Percentiles rank a stretch among this genome's conserved stretches.
These are phyloP conservation scores for Kluyveromyces dobzhanskii DNA, from an alignment of 805 yeast species.

Conservation along the genomic window DNA sequence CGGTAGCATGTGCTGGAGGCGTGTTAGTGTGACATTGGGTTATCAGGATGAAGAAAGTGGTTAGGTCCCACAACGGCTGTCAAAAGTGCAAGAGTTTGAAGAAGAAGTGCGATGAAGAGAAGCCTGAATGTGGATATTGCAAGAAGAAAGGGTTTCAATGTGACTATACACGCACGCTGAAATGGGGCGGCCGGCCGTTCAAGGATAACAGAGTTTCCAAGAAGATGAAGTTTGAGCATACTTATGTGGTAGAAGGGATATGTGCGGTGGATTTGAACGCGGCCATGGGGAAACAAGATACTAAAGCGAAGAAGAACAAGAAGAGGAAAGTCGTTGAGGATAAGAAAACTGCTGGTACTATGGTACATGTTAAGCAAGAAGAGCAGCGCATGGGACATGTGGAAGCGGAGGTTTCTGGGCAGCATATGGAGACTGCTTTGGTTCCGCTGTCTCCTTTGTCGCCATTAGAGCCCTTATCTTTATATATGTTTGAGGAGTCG, in stretches of 20 bases:
- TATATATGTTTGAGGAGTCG: too few species aligned
- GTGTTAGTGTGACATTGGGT: too few species aligned
- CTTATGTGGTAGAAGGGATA: not conserved
- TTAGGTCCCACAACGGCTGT: slow-evolving; percentile 50
- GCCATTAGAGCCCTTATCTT: too few species aligned
- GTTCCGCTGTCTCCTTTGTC: too few species aligned
- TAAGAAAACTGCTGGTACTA: too few species aligned
- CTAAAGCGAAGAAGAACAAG: not conserved
- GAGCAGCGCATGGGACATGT: too few species aligned
- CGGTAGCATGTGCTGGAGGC: too few species aligned
- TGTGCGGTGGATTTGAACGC: slow-evolving; percentile 2
- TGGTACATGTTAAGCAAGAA: too few species aligned
- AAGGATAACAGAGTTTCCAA: slow-evolving; percentile 27
- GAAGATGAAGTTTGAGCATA: not conserved
- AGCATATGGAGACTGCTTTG: too few species aligned
- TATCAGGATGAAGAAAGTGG: not conserved
- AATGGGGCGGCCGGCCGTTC: slow-evolving; percentile 46
- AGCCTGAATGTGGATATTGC: slow-evolving; percentile 57
- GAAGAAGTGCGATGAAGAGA: slow-evolving; percentile 61
- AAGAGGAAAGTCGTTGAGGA: not conserved
- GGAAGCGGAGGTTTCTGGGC: too few species aligned
- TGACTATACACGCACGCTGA: not conserved
- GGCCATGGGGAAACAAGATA: not conserved
- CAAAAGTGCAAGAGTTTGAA: slow-evolving; percentile 52
- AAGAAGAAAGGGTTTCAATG: slow-evolving; percentile 46